Conservation (phyloP, 2,329 filamentous ascomycete species). For the Trichoderma polysporum region DNA sequence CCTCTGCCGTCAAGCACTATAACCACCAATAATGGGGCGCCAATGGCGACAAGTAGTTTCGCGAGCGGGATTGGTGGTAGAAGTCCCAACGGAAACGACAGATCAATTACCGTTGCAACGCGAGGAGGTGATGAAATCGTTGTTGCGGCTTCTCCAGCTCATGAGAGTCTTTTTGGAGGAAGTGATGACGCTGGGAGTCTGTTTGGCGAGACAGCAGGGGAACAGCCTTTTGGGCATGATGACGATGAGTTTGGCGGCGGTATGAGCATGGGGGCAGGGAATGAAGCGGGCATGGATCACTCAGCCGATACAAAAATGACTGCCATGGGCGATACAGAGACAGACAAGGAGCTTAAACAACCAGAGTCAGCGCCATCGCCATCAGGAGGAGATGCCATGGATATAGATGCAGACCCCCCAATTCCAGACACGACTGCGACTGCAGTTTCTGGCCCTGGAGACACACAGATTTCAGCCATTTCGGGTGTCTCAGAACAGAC, state of each 20-base stretch:
- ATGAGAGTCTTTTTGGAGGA: conserved; percentile 78
- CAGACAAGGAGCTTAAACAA: conserved; percentile 28
- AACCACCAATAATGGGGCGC: conserved; percentile 69
- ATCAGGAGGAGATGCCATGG: conserved; percentile 20
- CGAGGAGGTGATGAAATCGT: conserved; percentile 48
- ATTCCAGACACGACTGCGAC: neutral
- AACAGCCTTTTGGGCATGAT: conserved; percentile 70
- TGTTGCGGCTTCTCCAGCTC: conserved; percentile 59
- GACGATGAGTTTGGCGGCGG: conserved; percentile 80
- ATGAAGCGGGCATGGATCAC: conserved; percentile 43
- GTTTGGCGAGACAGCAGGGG: conserved; percentile 72
- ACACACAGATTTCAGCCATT: conserved; percentile 4
- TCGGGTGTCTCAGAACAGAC: conserved; percentile 1
- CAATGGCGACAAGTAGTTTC: conserved; percentile 52
- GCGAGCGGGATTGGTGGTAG: conserved; percentile 28
- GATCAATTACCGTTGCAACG: conserved; percentile 31
- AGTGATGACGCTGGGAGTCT: conserved; percentile 77
- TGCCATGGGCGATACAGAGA: conserved; percentile 32
- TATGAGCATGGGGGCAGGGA: conserved; percentile 56
- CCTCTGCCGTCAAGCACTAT: conserved; percentile 64
- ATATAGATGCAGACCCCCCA: conserved; percentile 21
- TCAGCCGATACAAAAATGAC: conserved; percentile 46
- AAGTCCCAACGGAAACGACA: conserved; percentile 22
- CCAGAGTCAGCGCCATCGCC: conserved; percentile 21
- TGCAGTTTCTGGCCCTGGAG: neutral